A percentile compares a stretch with the other conserved stretches of the same genome.
These are phyloP conservation scores for Leccinum olivaceopallidum DNA, from an alignment of 768 basidiomycete genomes.

Conservation along the genomic window DNA sequence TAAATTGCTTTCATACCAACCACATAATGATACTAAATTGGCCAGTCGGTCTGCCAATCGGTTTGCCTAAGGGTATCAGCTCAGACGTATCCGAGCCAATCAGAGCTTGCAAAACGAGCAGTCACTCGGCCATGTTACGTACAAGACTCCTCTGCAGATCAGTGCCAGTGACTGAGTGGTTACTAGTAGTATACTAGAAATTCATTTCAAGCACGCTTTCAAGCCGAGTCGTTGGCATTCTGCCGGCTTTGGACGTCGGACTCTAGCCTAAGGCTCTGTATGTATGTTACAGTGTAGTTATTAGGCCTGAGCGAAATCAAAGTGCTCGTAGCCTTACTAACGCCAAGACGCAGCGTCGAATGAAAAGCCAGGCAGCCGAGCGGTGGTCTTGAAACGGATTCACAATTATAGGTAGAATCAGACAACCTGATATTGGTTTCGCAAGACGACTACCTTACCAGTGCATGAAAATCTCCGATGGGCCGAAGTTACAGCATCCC, in stretches of 20 bases:
- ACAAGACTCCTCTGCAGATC: too few relatives aligned
- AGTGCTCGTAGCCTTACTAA: neutral
- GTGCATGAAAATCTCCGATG: too few relatives aligned
- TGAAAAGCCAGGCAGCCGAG: neutral
- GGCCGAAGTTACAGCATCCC: neutral
- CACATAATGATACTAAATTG: neutral
- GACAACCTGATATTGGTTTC: too few relatives aligned
- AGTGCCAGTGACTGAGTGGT: too few relatives aligned
- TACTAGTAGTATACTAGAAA: too few relatives aligned
- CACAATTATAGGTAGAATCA: neutral
- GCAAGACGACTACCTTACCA: neutral
- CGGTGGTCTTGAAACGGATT: neutral
- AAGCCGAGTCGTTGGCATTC: neutral
- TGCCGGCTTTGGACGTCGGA: neutral
- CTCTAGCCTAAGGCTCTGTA: neutral
- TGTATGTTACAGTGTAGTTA: neutral
- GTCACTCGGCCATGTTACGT: too few relatives aligned
- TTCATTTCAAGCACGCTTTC: neutral
- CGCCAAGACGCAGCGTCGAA: neutral
- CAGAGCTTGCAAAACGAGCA: too few relatives aligned
- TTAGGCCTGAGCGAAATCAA: neutral
- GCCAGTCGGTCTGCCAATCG: neutral
- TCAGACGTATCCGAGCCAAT: too few relatives aligned
- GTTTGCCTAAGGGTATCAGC: too few relatives aligned
- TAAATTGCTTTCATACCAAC: neutral